Base-by-base conservation (phyloP, 768 basidiomycete species). In the Russula ochroleuca region DNA sequence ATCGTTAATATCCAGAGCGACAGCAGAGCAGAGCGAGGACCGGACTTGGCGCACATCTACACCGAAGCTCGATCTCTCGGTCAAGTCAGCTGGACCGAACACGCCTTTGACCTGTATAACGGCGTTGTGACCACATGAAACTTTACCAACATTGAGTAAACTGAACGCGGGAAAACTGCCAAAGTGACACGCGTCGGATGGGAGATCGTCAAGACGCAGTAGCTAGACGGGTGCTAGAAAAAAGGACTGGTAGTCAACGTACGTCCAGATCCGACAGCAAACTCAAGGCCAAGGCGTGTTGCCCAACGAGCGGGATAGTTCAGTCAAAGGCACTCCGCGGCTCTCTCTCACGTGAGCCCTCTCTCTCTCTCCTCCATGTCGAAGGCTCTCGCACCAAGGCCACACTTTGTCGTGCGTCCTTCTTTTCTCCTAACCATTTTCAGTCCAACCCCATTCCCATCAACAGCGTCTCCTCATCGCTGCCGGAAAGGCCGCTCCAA, bases 401-500 rank as follows among this genome's bases (percentile, higher is more conserved):
- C 87, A 50, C 90, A 92, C 70, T 72, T 92, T 68, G 89, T 93
- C 71, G 91, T 92, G 74, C 67, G 87, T 82, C 31, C 53, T 52
- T 56, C 57, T 53, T 49, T 50, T 37, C 60, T 41, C 43, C 58
- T 50, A 54, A 49, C 31, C 53, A 45, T 40, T 59, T 38, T 33
- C 19, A 19, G 28, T 52, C 38, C 40, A 31, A 43, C 68, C 57
- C 50, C 15, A 1, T 13, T 25, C 35, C 37, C 19, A 4, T 66
- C 54, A 25, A 65, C 69, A 92, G 92, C 90, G 92, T 66, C 78
- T 98, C 62, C 81, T 96, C 56, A 85, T 98, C 64, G 85, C 87
- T 56, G 96, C 96, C 49, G 94, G 93, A 49, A 98, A 98, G 73
- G 96, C 96, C 40, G 88, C 95, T 31, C 95, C 96, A 19, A 90